A percentile compares a stretch with the other conserved stretches of the same genome.
phyloP scores from a whole-genome alignment of 2,329 filamentous ascomycete genomes.

The Trichophaea hybrida region DNA sequence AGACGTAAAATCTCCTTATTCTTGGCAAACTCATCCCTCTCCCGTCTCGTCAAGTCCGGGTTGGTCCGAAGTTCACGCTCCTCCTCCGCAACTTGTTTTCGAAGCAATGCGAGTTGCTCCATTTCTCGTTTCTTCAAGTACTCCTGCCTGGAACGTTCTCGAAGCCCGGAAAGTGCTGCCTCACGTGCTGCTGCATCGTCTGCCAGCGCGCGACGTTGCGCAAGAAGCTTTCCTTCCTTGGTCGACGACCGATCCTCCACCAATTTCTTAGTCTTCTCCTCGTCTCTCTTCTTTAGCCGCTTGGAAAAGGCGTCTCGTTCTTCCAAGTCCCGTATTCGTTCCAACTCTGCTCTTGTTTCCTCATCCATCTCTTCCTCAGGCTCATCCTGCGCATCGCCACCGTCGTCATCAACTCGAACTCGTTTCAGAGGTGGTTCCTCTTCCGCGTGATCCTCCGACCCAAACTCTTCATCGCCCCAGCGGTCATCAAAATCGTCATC shows the following conservation, averaged over 20 bases:
- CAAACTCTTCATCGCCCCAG: constrained; percentile 65
- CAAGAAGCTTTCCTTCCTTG: constrained; percentile 42
- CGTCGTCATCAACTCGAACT: constrained; percentile 46
- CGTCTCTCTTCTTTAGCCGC: constrained; percentile 56
- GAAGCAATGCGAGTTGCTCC: constrained; percentile 69
- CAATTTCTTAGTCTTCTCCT: constrained; percentile 53
- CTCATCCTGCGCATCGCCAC: constrained; percentile 28
- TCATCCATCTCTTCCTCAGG: constrained; percentile 44
- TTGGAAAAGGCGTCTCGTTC: constrained; percentile 72
- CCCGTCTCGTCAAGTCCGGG: constrained; percentile 56
- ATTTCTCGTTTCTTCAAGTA: constrained; percentile 88
- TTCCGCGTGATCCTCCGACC: constrained; percentile 38
- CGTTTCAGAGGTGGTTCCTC: constrained; percentile 57
- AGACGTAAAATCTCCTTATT: constrained; percentile 71
- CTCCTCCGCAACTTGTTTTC: constrained; percentile 83
- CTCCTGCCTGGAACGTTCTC: constrained; percentile 73
- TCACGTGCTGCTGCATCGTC: constrained; percentile 53
- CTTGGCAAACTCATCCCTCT: constrained; percentile 76
- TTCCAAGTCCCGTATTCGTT: constrained; percentile 50
- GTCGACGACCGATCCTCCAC: constrained; percentile 45
- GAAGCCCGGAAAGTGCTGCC: constrained; percentile 63
- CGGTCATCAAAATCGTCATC: constrained; percentile 55
- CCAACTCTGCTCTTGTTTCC: constrained; percentile 43
- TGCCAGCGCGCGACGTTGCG: constrained; percentile 47
- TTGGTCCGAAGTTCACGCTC: constrained; percentile 65